Evolutionary conservation across 2,329 filamentous ascomycete species (phyloP), one percentile per base, ranked within the genome.

Genomic region (Xylaria sp.): DNA sequence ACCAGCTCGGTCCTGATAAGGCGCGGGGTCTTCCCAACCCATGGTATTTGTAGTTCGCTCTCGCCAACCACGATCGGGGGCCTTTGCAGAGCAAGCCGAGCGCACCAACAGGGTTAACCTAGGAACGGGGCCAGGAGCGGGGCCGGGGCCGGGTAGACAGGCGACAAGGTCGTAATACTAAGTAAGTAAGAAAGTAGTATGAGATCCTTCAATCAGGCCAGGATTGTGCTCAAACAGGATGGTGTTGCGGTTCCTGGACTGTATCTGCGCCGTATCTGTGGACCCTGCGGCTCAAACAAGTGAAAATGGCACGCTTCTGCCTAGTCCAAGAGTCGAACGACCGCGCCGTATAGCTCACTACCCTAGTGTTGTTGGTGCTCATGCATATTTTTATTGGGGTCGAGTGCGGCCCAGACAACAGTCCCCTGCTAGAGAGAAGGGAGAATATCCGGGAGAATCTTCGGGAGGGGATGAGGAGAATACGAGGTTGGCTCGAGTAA

Each of bases 1-100:
- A 21, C 64, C 64, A 54, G 68, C 58, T 64, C 58, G 66, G 35
- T 55, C 43, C 19, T 60, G 63, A 25, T 58, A 48, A 21, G 41
- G 57, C 11, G 57, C 40, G n/a, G 64, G 63, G 31, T 71, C 61
- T 49, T 68, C 64, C 68, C 67, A 68, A 54, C 62, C 68, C 67
- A 70, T 58, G n/a, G 54, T 72, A 63, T 67, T 68, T 63, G 38
- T 58, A 58, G 51, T 31, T 38, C 6, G 46, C 6, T 40, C 29
- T 52, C 54, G 19, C 8, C 17, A 29, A 23, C 47, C n/a, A n/a
- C n/a, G n/a, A n/a, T n/a, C n/a, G n/a, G n/a, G n/a, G n/a, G n/a
- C n/a, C n/a, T 51, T 51, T 17, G 47, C 41, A 44, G 25, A 27
- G 15, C 29, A 17, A 41, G 10, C 33, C 35, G 33, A 40, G 15